phyloP scores from a whole-genome alignment of 1,284 basidiomycete genomes.

The Microbotryum intermedium region DNA sequence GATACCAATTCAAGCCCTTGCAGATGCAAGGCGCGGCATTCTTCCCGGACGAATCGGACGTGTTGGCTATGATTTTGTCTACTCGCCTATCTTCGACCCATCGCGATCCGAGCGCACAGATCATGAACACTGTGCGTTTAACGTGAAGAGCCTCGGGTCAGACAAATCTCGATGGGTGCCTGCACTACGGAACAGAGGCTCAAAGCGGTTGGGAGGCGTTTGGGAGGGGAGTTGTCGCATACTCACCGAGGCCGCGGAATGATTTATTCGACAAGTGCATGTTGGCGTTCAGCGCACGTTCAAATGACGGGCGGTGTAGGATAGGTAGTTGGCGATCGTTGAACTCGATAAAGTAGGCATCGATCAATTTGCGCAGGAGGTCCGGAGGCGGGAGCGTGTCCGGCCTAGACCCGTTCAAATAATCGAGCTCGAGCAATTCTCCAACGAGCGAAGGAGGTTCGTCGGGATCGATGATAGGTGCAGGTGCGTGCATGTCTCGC shows the following conservation, averaged over 20 bases:
- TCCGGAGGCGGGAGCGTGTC: slow-evolving; percentile 38
- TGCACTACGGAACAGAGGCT: too few relatives aligned
- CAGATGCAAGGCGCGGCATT: neutral
- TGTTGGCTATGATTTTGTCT: slow-evolving; percentile 5
- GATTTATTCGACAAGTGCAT: slow-evolving; percentile 49
- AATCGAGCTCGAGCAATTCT: neutral
- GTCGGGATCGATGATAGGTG: too few relatives aligned
- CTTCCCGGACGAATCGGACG: too few relatives aligned
- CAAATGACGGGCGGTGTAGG: slow-evolving; percentile 69
- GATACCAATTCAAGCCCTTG: neutral
- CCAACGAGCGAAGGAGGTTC: slow-evolving; percentile 4
- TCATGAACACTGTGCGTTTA: slow-evolving; percentile 43
- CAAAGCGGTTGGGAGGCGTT: slow-evolving; percentile 48
- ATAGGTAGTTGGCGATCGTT: slow-evolving; percentile 56
- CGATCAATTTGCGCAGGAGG: slow-evolving; percentile 54
- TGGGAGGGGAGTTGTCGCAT: slow-evolving; percentile 49
- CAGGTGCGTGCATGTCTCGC: neutral
- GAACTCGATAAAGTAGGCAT: slow-evolving; percentile 57
- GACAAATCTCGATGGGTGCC: slow-evolving; percentile 5
- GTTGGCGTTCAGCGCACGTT: slow-evolving; percentile 50
- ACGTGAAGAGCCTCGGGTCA: too few relatives aligned
- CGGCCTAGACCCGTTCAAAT: neutral
- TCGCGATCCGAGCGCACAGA: slow-evolving; percentile 65
- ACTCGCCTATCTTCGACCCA: slow-evolving; percentile 58
- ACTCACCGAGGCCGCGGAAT: too few relatives aligned